These are phyloP conservation scores for Atkinsonella hypoxylon DNA, from an alignment of 2,329 filamentous ascomycete species.

Conservation along the genomic window DNA sequence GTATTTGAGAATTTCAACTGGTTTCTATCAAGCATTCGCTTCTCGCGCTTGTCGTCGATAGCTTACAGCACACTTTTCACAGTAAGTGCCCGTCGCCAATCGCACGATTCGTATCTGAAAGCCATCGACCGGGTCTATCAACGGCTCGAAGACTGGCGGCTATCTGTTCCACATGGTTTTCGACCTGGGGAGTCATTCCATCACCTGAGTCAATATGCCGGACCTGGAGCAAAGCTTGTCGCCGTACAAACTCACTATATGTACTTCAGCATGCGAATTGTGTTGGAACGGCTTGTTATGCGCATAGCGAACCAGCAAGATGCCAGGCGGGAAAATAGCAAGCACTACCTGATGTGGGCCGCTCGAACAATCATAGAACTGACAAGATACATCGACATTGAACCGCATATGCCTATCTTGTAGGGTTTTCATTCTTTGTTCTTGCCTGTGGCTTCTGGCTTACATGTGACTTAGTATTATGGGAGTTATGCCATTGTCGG, in stretches of 20 bases:
- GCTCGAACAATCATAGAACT: slow-evolving; percentile 21
- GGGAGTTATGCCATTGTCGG: slow-evolving; percentile 9
- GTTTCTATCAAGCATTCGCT: slow-evolving; percentile 19
- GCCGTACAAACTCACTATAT: slow-evolving; percentile 17
- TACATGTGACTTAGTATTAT: slow-evolving; percentile 8
- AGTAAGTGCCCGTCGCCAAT: slow-evolving; percentile 17
- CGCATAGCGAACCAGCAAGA: slow-evolving; percentile 12
- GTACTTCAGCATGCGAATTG: slow-evolving; percentile 20
- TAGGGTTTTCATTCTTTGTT: slow-evolving; percentile 9
- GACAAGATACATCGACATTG: slow-evolving; percentile 20
- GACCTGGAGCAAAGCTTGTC: slow-evolving; percentile 10
- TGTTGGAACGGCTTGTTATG: slow-evolving; percentile 18
- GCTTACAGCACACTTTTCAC: slow-evolving; percentile 23
- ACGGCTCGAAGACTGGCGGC: slow-evolving; percentile 20
- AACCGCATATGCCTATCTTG: slow-evolving; percentile 22
- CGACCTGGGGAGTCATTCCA: slow-evolving; percentile 17
- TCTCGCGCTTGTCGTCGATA: slow-evolving; percentile 20
- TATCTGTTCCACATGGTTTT: slow-evolving; percentile 17
- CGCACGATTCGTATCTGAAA: slow-evolving; percentile 7
- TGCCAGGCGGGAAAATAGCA: slow-evolving; percentile 10
- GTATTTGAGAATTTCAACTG: slow-evolving; percentile 22
- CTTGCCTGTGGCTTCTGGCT: background rate
- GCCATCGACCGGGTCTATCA: slow-evolving; percentile 14
- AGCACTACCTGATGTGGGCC: slow-evolving; percentile 17
- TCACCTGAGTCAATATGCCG: slow-evolving; percentile 7